phyloP scores from a whole-genome alignment of 768 basidiomycete species.

The Panaeolus papilionaceus region DNA sequence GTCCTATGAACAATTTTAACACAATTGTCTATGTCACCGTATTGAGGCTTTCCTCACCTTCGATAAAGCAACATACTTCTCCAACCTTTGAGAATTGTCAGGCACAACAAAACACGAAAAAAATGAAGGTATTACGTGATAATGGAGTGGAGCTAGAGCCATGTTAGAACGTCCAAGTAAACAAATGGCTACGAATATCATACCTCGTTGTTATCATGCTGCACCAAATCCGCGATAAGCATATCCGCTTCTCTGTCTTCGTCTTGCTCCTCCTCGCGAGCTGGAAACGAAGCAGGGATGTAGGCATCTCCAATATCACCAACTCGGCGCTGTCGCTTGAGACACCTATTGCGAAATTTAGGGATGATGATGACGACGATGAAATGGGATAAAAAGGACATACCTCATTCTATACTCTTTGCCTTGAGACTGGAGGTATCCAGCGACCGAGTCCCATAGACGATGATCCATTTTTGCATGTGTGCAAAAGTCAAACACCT shows the following conservation, averaged over 20 bases:
- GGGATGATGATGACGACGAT: conserved; percentile 1
- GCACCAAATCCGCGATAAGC: conserved; percentile 38
- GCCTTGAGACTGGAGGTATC: conserved; percentile 40
- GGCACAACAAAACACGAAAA: background rate
- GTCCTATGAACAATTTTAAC: conserved; percentile 23
- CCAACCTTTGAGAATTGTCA: conserved; percentile 33
- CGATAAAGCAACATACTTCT: conserved; percentile 50
- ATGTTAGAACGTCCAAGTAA: conserved; percentile 9
- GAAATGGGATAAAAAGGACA: background rate
- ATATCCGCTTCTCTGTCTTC: conserved; percentile 15
- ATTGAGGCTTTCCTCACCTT: conserved; percentile 34
- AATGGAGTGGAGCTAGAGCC: conserved; percentile 54
- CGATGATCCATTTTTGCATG: conserved; percentile 38
- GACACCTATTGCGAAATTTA: conserved; percentile 44
- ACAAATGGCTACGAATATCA: background rate
- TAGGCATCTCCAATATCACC: conserved; percentile 44
- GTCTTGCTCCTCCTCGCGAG: conserved; percentile 25
- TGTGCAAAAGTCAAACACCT: conserved; percentile 40
- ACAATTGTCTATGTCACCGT: too few relatives aligned
- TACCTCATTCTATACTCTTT: conserved; percentile 60
- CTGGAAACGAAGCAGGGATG: conserved; percentile 52
- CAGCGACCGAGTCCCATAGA: conserved; percentile 42
- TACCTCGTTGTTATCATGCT: conserved; percentile 56
- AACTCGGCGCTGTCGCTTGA: conserved; percentile 40
- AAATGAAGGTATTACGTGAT: conserved; percentile 46